phyloP scores from a whole-genome alignment of 2,329 filamentous ascomycete species.

The Thermoascus crustaceus region DNA sequence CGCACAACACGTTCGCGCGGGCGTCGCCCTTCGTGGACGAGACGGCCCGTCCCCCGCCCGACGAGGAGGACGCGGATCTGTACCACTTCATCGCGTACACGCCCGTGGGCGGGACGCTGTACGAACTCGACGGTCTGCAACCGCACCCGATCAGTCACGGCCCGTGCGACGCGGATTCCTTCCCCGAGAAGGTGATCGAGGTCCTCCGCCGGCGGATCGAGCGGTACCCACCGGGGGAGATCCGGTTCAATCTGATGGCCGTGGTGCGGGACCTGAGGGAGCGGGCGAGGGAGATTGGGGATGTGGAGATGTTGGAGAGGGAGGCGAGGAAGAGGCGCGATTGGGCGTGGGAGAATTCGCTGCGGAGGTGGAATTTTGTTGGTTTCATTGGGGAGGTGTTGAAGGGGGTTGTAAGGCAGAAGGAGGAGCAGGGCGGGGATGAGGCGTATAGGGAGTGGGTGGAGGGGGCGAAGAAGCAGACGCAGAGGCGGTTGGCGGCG shows the following conservation, averaged over 20 bases:
- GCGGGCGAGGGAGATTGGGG: conserved; percentile 71
- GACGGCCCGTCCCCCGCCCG: conserved; percentile 63
- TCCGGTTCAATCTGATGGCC: conserved; percentile 90
- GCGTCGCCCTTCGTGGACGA: conserved; percentile 90
- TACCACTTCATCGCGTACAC: conserved; percentile 99
- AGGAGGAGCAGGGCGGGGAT: conserved; percentile 56
- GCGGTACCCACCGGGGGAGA: conserved; percentile 78
- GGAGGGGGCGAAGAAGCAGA: conserved; percentile 52
- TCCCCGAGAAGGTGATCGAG: conserved; percentile 74
- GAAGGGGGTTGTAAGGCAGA: conserved; percentile 71
- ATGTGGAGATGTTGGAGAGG: conserved; percentile 64
- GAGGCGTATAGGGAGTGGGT: conserved; percentile 70
- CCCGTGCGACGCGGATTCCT: conserved; percentile 58
- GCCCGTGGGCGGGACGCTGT: conserved; percentile 66
- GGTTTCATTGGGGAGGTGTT: conserved; percentile 87
- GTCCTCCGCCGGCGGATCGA: conserved; percentile 77
- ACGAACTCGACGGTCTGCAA: conserved; percentile 92
- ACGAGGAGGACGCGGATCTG: conserved; percentile 69
- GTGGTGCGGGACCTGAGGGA: conserved; percentile 78
- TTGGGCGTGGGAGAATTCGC: conserved; percentile 92
- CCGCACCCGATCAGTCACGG: conserved; percentile 88
- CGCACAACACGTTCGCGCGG: conserved; percentile 84
- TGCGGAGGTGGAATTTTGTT: conserved; percentile 90
- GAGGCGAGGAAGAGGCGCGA: conserved; percentile 77
- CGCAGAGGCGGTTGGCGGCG: conserved; percentile 32